A percentile compares a stretch with the other conserved stretches of the same genome.
Evolutionary conservation across 768 basidiomycete genomes (phyloP).

Genomic region (Cubamyces lactineus): DNA sequence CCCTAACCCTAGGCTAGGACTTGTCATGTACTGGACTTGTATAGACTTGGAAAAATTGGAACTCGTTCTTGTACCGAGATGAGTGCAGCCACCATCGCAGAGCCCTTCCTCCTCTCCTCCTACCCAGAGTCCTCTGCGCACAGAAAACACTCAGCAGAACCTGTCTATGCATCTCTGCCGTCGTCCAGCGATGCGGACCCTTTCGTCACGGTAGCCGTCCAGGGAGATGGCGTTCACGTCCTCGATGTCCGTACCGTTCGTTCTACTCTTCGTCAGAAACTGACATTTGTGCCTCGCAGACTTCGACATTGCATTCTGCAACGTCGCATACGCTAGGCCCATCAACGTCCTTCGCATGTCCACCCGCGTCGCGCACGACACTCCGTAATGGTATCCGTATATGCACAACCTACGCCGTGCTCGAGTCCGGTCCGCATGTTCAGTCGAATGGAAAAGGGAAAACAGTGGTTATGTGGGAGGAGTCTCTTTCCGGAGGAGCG

Average conservation of each 20-base stretch:
- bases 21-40: background rate
- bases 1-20: slow-evolving; percentile 23
- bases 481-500: slow-evolving; percentile 40
- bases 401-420: slow-evolving; percentile 59
- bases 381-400: slow-evolving; percentile 37
- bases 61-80: slow-evolving; percentile 27
- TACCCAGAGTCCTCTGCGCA: slow-evolving; percentile 33
- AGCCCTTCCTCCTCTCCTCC: slow-evolving; percentile 46
- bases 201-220: slow-evolving; percentile 67
- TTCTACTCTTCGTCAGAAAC: background rate
- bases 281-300: slow-evolving; percentile 40
- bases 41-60: slow-evolving; percentile 18
- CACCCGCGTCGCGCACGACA: slow-evolving; percentile 51
- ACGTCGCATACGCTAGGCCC: slow-evolving; percentile 73
- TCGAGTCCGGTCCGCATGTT: slow-evolving; percentile 52
- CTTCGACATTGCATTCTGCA: slow-evolving; percentile 64
- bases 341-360: slow-evolving; percentile 61
- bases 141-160: slow-evolving; percentile 19
- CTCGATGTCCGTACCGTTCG: slow-evolving; percentile 56
- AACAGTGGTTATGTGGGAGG: slow-evolving; percentile 66
- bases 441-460: slow-evolving; percentile 45
- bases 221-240: slow-evolving; percentile 76
- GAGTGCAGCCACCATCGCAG: slow-evolving; percentile 39
- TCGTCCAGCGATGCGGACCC: slow-evolving; percentile 44
- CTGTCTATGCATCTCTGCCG: slow-evolving; percentile 17